These are phyloP conservation scores for Calonectria pauciramosa DNA, from an alignment of 2,329 filamentous ascomycete species.

Conservation along the genomic window DNA sequence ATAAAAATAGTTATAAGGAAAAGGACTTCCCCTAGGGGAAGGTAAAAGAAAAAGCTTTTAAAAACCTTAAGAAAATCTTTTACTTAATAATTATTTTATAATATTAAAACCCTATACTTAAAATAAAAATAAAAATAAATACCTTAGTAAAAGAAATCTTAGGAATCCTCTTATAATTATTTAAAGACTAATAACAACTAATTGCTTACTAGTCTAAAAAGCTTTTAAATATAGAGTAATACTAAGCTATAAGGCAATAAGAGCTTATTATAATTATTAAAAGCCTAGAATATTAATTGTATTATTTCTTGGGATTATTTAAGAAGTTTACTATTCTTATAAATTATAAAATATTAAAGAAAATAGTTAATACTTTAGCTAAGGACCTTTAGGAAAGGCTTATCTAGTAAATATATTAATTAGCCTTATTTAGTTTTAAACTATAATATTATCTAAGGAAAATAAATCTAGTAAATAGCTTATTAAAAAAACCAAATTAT, in stretches of 20 bases:
- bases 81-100: slow-evolving; percentile 14
- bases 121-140: background rate
- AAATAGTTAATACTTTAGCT: background rate
- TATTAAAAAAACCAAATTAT: background rate
- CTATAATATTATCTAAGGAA: background rate
- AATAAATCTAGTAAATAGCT: background rate
- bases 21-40: background rate
- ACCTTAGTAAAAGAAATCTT: background rate
- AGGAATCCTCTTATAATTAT: background rate
- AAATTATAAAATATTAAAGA: slow-evolving; percentile 4
- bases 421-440: background rate
- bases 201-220: background rate
- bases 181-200: background rate
- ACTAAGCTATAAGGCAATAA: background rate
- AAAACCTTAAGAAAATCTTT: background rate
- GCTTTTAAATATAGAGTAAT: background rate
- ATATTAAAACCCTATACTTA: slow-evolving; percentile 2
- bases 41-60: background rate
- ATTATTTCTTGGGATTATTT: background rate
- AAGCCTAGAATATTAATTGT: background rate
- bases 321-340: slow-evolving; percentile 10
- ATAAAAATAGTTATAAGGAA: slow-evolving; percentile 1
- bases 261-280: background rate
- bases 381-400: background rate
- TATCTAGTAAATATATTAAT: background rate